Percentiles rank a stretch among this genome's conserved stretches.
Conservation (phyloP, 768 basidiomycete genomes). For the Crepidotus variabilis region DNA sequence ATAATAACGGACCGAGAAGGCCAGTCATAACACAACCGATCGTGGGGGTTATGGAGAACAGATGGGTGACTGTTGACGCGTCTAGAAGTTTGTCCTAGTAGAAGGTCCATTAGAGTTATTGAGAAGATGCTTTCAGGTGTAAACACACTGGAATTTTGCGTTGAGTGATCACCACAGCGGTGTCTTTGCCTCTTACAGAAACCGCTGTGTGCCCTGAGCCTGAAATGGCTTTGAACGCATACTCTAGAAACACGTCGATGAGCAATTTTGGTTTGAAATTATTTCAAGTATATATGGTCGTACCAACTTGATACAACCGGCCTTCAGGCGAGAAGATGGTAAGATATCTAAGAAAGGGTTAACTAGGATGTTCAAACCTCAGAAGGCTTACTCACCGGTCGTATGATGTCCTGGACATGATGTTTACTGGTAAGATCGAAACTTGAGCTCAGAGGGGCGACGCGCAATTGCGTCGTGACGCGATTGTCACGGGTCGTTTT, state of each 20-base stretch:
- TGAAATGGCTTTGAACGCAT: conserved; percentile 99
- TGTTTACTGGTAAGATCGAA: conserved; percentile 14
- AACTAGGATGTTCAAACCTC: neutral
- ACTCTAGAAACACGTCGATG: conserved; percentile 53
- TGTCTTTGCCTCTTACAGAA: conserved; percentile 91
- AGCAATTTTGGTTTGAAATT: conserved; percentile 8
- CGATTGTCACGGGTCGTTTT: conserved; percentile 20
- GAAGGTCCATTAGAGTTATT: conserved; percentile 11
- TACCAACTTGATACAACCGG: conserved; percentile 97
- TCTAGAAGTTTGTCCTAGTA: conserved; percentile 94
- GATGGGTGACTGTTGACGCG: conserved; percentile 88
- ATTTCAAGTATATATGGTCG: conserved; percentile 21
- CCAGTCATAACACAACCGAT: conserved; percentile 99
- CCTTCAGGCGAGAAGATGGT: conserved; percentile 98
- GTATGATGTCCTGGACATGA: conserved; percentile 93
- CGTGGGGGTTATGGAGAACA: conserved; percentile 93
- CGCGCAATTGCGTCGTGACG: conserved; percentile 47
- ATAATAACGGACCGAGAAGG: conserved; percentile 65
- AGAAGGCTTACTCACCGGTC: conserved; percentile 54
- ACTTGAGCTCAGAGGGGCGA: conserved; percentile 23
- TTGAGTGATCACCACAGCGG: conserved; percentile 94
- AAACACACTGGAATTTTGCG: conserved; percentile 92
- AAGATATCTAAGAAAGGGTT: conserved; percentile 63
- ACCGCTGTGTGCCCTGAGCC: conserved; percentile 94
- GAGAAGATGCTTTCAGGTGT: neutral